Evolutionary conservation across 176 grass and related monocot species (phyloP), one percentile per base, ranked within the genome.

Genomic region (Chloris gayana): DNA sequence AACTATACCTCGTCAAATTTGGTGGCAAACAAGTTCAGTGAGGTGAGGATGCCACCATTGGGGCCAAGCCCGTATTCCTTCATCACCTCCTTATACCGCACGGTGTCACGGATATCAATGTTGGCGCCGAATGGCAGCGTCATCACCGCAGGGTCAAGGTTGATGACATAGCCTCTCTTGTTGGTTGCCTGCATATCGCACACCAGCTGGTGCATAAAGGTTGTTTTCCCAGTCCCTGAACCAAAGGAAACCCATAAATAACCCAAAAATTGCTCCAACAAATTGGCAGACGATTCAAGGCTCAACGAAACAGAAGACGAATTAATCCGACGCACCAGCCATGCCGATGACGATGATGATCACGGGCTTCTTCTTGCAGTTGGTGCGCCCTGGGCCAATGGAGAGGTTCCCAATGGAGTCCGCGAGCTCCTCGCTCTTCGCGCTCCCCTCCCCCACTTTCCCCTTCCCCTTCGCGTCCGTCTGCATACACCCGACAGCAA

Each of bases 71-170:
- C 86, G 24, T 99, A 93, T 82, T 99, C 92, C 87, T 95, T 99
- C 96, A 95, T 99, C 69, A 99, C 90, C 69, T 99, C 96, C 88
- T 99, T 95, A 46, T 99, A 99, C 4, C 62, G 86, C 63, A 99
- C 86, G 0, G 96, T 99, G 64, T 99, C 96, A 1, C 92, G 88
- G 26, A 99, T 99, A 67, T 99, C 96, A 67, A 99, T 95, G 76
- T 99, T 99, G 57, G 96, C 96, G 27, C 88, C 96, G 0, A 93
- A 99, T 2, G 92, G 96, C 64, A 99, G 92, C 0, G 78, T 91
- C 90, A 99, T 93, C 72, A 93, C 96, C 0, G 96, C 88, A 1
- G 96, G 96, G 60, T 99, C 96, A 9, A 99, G 86, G 84, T 99
- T 99, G 34, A 99, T 41, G 8, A 99, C 92, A 37, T 99, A 99